Evolutionary conservation across 768 basidiomycete genomes (phyloP).

Genomic region (Lactarius sanguifluus): DNA sequence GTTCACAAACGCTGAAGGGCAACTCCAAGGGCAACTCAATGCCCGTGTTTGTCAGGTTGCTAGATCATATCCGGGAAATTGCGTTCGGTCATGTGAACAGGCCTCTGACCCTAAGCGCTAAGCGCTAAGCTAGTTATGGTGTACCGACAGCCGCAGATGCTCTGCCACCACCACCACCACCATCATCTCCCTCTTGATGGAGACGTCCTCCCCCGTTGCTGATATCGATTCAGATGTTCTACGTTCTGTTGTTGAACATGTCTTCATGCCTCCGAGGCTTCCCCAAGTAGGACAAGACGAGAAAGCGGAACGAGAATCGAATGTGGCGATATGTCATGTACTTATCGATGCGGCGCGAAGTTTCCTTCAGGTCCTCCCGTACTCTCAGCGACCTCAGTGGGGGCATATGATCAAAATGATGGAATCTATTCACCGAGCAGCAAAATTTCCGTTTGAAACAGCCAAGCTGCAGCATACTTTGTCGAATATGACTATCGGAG

Average conservation of each 20-base stretch:
- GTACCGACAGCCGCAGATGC: too few relatives aligned
- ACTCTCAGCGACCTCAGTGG: conserved; percentile 11
- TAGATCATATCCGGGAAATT: too few relatives aligned
- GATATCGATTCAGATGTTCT: neutral
- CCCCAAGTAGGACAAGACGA: conserved; percentile 8
- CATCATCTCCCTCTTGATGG: neutral
- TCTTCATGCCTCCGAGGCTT: conserved; percentile 20
- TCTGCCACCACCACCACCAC: neutral
- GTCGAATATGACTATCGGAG: conserved; percentile 7
- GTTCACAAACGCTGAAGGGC: too few relatives aligned
- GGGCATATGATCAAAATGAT: conserved; percentile 20
- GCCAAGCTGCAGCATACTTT: neutral
- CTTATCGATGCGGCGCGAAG: conserved; percentile 2
- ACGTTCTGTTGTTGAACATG: conserved; percentile 8
- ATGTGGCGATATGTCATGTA: conserved; percentile 12
- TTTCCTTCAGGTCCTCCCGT: conserved; percentile 3
- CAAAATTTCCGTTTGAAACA: neutral
- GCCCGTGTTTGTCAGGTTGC: too few relatives aligned
- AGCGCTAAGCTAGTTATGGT: too few relatives aligned
- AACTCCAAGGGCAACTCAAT: too few relatives aligned
- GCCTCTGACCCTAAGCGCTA: too few relatives aligned
- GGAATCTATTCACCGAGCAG: neutral
- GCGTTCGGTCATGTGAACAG: too few relatives aligned
- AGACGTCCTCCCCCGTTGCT: neutral
- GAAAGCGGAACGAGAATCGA: neutral